These are phyloP conservation scores for Forsythia suspensa DNA, from an alignment of 257 asterid genomes.

Conservation along the genomic window DNA sequence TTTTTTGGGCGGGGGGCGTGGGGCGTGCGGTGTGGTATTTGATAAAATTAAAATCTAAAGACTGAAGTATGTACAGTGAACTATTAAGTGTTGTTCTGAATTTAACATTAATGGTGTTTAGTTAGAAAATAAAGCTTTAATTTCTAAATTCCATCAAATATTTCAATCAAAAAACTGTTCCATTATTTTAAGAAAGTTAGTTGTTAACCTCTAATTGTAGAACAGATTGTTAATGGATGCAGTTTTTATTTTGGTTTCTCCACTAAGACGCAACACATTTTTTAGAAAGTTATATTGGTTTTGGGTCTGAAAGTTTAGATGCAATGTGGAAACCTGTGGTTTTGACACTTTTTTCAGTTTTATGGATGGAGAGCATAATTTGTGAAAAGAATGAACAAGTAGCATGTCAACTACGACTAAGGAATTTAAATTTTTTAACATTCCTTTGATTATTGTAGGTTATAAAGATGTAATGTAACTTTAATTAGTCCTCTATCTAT, in stretches of 20 bases:
- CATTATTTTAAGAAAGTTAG: not conserved
- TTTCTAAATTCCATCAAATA: not conserved
- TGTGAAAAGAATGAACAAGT: not conserved
- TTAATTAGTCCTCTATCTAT: not conserved
- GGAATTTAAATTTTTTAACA: not conserved
- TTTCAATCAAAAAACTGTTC: not conserved
- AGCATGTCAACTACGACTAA: not conserved
- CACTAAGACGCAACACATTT: not conserved
- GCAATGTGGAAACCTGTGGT: not conserved
- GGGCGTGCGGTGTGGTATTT: not conserved
- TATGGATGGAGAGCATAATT: not conserved
- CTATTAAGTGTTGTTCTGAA: not conserved
- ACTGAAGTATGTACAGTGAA: not conserved
- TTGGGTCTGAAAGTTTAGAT: not conserved
- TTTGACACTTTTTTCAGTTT: not conserved
- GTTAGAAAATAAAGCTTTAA: not conserved
- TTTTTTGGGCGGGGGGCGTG: not conserved
- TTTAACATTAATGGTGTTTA: no score
- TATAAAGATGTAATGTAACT: not conserved
- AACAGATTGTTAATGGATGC: not conserved
- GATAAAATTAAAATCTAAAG: not conserved
- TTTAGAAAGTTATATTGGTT: not conserved
- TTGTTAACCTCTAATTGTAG: not conserved
- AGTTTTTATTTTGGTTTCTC: not conserved
- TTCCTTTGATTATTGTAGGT: not conserved